Evolutionary conservation across 2,329 filamentous ascomycete genomes (phyloP), one percentile per base, ranked within the genome.

Genomic region (Talaromyces sp.): DNA sequence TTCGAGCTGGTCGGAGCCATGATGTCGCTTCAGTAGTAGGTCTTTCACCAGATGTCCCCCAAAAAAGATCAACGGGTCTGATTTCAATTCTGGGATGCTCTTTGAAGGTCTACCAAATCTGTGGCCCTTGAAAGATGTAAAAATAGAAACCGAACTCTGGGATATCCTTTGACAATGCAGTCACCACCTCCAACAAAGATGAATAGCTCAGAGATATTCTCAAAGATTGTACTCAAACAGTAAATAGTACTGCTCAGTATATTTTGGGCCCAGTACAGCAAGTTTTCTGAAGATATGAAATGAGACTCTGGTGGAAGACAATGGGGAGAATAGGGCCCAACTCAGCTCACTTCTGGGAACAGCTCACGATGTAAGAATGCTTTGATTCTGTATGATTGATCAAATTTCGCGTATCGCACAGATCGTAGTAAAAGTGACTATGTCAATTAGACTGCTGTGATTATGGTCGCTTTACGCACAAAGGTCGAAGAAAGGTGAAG

Each of bases 1-100:
- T 80, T 78, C n/a, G 83, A 82, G 74, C 75, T 76, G 62, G 85
- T 75, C 66, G 85, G 82, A 65, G 86, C 84, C 84, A 93, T 93
- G 73, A 77, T 80, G 74, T 83, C 85, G 58, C 83, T 35, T 60
- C 8, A 65, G 45, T 39, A 56, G 27, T 58, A 43, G 39, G 49
- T 50, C 27, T 58, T 37, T 60, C 54, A 61, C 43, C 24, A 39
- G 49, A 59, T 37, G 22, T 31, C 33, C 62, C 45, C 35, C 33
- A 35, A n/a, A 22, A 14, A 41, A 13, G 11, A 47, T 19, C 27
- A 24, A 63, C 11, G 47, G 39, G 3, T 47, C 10, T 47, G 13
- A 8, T 27, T 19, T 22, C 14, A 33, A 43, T 33, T 14, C 11
- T 41, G 43, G 22, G 13, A 33, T n/a, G 24, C 6, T 27, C 16